Percentiles rank a stretch among this genome's conserved stretches.
These are phyloP conservation scores for Ambispora gerdemannii DNA, from an alignment of 192 early-diverging fungal genomes.

Conservation along the genomic window DNA sequence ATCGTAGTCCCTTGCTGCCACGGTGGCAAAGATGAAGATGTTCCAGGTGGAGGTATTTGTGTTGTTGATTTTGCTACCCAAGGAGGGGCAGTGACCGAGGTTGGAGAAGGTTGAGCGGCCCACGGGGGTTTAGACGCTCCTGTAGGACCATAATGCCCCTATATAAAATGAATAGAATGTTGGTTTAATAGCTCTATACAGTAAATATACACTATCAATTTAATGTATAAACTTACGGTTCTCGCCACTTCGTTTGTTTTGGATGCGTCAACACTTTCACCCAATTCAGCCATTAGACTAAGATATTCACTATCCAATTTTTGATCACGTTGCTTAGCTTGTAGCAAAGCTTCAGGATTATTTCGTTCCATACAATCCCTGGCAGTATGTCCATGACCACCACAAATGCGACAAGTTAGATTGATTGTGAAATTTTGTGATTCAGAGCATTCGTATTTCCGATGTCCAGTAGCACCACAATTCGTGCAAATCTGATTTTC, in stretches of 20 bases:
- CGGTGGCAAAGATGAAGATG: conserved; percentile 33
- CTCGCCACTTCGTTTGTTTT: conserved; percentile 1
- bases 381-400: conserved; percentile 86
- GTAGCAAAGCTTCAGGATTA: conserved; percentile 72
- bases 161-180: neutral
- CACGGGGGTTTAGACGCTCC: conserved; percentile 23
- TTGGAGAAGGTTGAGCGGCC: conserved; percentile 2
- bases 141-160: conserved; percentile 33
- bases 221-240: neutral
- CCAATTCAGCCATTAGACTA: conserved; percentile 93
- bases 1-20: conserved; percentile 35
- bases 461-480: conserved; percentile 89
- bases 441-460: conserved; percentile 89
- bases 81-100: conserved; percentile 30
- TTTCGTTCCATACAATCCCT: conserved; percentile 88
- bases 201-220: neutral
- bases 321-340: conserved; percentile 74
- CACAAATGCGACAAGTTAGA: conserved; percentile 86
- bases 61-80: conserved; percentile 36
- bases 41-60: conserved; percentile 7
- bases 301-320: conserved; percentile 89
- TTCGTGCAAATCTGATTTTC: conserved; percentile 92
- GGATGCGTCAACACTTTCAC: conserved; percentile 48
- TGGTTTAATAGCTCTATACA: neutral
- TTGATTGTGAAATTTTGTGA: conserved; percentile 78